phyloP scores from a whole-genome alignment of 768 basidiomycete genomes.

The Wakefieldia striispora region DNA sequence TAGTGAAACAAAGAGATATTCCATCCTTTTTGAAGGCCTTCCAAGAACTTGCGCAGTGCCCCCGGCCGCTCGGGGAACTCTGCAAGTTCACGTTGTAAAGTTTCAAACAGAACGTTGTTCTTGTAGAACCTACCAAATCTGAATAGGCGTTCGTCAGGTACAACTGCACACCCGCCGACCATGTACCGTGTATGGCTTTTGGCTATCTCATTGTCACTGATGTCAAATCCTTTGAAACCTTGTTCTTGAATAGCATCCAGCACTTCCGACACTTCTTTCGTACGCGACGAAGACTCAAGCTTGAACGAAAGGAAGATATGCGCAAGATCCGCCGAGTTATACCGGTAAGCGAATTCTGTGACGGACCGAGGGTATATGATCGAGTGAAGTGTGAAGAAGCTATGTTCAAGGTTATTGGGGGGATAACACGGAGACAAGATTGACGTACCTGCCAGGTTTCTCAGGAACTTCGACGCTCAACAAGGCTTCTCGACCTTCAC shows the following conservation, averaged over 20 bases:
- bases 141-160: conserved; percentile 85
- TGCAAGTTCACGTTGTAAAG: conserved; percentile 29
- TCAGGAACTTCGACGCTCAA: conserved; percentile 96
- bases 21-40: conserved; percentile 81
- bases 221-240: conserved; percentile 84
- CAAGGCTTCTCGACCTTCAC: conserved; percentile 92
- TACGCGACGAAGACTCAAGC: conserved; percentile 53
- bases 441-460: conserved; percentile 75
- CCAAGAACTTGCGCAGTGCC: conserved; percentile 87
- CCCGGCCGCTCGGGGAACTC: conserved; percentile 96
- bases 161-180: conserved; percentile 80
- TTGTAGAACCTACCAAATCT: conserved; percentile 72
- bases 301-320: conserved; percentile 92
- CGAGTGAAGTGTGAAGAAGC: conserved; percentile 85
- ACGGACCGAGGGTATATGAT: conserved; percentile 88
- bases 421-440: background rate
- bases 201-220: conserved; percentile 93
- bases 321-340: conserved; percentile 68
- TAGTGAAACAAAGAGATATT: conserved; percentile 98
- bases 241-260: conserved; percentile 56
- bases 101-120: background rate
- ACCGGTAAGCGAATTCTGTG: conserved; percentile 96
- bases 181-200: conserved; percentile 95
- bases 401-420: conserved; percentile 30
- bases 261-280: conserved; percentile 62